phyloP scores from a whole-genome alignment of 495 filamentous ascomycete species.

The Penicillium lagena region DNA sequence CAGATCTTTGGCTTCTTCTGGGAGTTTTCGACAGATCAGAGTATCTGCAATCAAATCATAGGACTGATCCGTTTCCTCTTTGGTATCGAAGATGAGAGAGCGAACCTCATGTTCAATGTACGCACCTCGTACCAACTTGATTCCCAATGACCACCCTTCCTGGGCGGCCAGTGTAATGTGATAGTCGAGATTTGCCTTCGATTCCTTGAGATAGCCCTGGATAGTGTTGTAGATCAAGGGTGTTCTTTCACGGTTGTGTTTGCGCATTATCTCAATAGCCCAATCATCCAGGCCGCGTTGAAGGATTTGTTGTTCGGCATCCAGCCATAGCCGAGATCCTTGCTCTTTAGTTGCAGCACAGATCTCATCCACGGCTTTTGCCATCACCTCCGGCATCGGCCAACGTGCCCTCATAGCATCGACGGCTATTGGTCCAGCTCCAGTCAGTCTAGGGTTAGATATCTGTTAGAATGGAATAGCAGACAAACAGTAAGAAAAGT shows the following conservation, averaged over 20 bases:
- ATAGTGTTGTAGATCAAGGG: slow-evolving; percentile 35
- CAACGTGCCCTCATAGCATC: slow-evolving; percentile 19
- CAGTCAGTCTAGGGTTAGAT: slow-evolving; percentile 19
- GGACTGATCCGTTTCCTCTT: slow-evolving; percentile 30
- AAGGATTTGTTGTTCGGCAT: slow-evolving; percentile 32
- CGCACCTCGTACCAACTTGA: slow-evolving; percentile 37
- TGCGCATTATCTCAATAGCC: slow-evolving; percentile 34
- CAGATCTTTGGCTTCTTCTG: slow-evolving; percentile 5
- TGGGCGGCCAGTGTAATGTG: slow-evolving; percentile 23
- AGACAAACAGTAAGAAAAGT: not conserved
- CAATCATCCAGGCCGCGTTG: slow-evolving; percentile 29
- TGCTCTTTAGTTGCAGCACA: slow-evolving; percentile 17
- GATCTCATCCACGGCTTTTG: slow-evolving; percentile 27
- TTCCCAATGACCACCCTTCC: slow-evolving; percentile 26
- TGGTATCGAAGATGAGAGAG: slow-evolving; percentile 35
- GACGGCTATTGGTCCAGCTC: slow-evolving; percentile 23
- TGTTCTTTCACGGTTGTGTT: slow-evolving; percentile 18
- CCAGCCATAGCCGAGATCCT: slow-evolving; percentile 30
- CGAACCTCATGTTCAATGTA: slow-evolving; percentile 34
- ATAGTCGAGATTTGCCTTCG: slow-evolving; percentile 23
- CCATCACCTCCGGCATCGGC: slow-evolving; percentile 17
- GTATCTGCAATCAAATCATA: slow-evolving; percentile 35
- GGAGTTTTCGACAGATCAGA: slow-evolving; percentile 16
- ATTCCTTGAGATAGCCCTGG: slow-evolving; percentile 33
- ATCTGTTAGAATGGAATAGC: not conserved